These are phyloP conservation scores for Solanum sitiens DNA, from an alignment of 257 asterid species.

Conservation along the genomic window DNA sequence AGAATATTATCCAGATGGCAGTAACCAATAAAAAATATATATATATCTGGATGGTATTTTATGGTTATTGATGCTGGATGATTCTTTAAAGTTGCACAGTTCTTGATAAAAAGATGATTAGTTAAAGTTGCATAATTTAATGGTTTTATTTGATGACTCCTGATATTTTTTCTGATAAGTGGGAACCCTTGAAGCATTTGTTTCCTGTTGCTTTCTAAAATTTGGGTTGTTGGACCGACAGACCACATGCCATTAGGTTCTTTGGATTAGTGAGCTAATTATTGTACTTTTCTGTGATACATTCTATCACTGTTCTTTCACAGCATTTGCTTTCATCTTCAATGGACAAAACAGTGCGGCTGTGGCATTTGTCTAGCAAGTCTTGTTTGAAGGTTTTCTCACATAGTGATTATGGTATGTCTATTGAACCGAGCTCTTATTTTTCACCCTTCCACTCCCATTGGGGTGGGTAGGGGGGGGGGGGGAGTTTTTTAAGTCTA, in stretches of 20 bases:
- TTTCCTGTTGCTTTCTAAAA: background rate
- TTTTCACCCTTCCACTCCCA: background rate
- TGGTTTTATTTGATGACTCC: background rate
- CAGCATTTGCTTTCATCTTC: conserved; percentile 89
- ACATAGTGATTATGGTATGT: conserved; percentile 93
- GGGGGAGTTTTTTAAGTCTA: background rate
- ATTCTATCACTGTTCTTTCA: conserved; percentile 11
- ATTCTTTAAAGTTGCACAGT: background rate
- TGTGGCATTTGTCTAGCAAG: conserved; percentile 81
- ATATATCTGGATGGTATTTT: background rate
- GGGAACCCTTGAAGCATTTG: background rate
- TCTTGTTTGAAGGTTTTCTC: conserved; percentile 82
- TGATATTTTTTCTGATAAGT: background rate
- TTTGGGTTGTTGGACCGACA: background rate
- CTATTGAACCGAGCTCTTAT: background rate
- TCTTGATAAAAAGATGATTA: background rate
- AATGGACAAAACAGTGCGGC: conserved; percentile 97
- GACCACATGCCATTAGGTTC: background rate
- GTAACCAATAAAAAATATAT: background rate
- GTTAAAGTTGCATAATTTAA: background rate
- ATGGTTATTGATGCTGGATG: background rate
- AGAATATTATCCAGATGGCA: background rate
- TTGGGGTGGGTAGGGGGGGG: too few relatives aligned
- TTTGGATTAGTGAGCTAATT: background rate
- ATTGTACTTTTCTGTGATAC: background rate